Percentiles rank a stretch among this genome's conserved stretches.
These are phyloP conservation scores for Cymbopogon citratus DNA, from an alignment of 176 grass and related monocot species.

Conservation along the genomic window DNA sequence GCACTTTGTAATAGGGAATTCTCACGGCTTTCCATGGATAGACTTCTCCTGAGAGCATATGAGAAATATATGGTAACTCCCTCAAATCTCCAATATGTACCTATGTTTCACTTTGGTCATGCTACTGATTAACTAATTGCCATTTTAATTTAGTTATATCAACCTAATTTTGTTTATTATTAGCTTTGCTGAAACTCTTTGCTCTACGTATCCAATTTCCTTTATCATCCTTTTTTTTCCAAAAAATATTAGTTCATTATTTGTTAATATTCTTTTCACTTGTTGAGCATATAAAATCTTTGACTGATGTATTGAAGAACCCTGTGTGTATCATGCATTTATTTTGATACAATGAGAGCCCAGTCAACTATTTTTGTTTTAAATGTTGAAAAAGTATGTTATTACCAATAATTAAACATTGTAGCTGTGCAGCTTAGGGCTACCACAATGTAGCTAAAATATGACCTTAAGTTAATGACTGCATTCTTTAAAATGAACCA, in stretches of 20 bases:
- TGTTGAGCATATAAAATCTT: not conserved
- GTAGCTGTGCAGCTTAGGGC: not conserved
- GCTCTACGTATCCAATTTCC: not conserved
- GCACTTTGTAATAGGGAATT: slow-evolving; percentile 44
- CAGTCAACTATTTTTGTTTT: not conserved
- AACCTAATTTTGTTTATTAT: slow-evolving; percentile 22
- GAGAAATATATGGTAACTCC: slow-evolving; percentile 70
- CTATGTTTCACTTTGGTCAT: too few relatives aligned
- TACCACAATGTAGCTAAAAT: not conserved
- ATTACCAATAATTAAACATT: not conserved
- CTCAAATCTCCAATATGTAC: slow-evolving; percentile 4
- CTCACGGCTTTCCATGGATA: slow-evolving; percentile 46
- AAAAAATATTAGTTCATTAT: not conserved
- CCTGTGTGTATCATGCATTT: not conserved
- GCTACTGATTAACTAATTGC: too few relatives aligned
- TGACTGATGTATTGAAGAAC: not conserved
- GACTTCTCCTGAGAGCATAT: slow-evolving; percentile 53
- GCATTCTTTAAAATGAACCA: not conserved
- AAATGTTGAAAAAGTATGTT: too few relatives aligned
- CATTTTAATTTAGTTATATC: not conserved
- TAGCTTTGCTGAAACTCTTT: not conserved
- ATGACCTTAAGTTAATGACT: not conserved
- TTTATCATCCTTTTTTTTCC: not conserved
- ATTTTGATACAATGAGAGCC: not conserved
- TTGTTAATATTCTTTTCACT: not conserved